phyloP scores from a whole-genome alignment of 805 yeast genomes.

The Teunomyces tritomae region DNA sequence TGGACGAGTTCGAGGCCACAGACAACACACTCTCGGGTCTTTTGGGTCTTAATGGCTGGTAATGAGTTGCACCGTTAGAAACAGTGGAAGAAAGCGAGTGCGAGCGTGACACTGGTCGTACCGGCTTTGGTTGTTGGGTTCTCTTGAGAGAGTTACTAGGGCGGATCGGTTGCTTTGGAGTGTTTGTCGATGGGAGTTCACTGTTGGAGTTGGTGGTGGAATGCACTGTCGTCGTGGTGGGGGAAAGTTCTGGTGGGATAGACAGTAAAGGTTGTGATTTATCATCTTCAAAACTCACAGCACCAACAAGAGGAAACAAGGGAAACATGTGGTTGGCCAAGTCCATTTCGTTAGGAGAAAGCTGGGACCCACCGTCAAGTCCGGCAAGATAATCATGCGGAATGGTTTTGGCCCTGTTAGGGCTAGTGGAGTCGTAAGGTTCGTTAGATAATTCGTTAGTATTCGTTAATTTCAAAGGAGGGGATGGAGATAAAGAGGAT shows the following conservation, averaged over 20 bases:
- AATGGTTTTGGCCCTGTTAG: background rate
- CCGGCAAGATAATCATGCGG: slow-evolving; percentile 1
- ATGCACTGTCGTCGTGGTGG: background rate
- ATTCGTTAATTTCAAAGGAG: slow-evolving; percentile 5
- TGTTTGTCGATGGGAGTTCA: background rate
- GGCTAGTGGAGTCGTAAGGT: slow-evolving; percentile 3
- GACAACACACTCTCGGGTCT: slow-evolving; percentile 43
- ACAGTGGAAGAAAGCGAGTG: slow-evolving; percentile 2
- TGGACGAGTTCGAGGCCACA: slow-evolving; percentile 37
- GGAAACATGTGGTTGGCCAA: slow-evolving; percentile 39
- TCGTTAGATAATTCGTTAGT: slow-evolving; percentile 2
- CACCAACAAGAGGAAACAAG: slow-evolving; percentile 42
- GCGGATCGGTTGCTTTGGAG: background rate
- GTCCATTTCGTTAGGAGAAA: slow-evolving; percentile 18
- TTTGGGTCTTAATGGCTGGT: slow-evolving; percentile 27
- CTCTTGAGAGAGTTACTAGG: slow-evolving; percentile 4
- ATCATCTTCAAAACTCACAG: slow-evolving; percentile 33
- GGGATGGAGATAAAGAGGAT: slow-evolving; percentile 7
- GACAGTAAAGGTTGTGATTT: slow-evolving; percentile 35
- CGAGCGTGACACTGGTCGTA: slow-evolving; percentile 12
- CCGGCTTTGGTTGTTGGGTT: slow-evolving; percentile 21
- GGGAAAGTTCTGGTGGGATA: slow-evolving; percentile 17
- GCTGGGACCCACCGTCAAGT: background rate
- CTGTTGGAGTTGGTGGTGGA: background rate
- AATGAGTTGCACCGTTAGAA: slow-evolving; percentile 11